Percentiles rank a stretch among this genome's conserved stretches.
Conservation (phyloP, 345 rosid genomes). For the Excoecaria cochinchinensis region DNA sequence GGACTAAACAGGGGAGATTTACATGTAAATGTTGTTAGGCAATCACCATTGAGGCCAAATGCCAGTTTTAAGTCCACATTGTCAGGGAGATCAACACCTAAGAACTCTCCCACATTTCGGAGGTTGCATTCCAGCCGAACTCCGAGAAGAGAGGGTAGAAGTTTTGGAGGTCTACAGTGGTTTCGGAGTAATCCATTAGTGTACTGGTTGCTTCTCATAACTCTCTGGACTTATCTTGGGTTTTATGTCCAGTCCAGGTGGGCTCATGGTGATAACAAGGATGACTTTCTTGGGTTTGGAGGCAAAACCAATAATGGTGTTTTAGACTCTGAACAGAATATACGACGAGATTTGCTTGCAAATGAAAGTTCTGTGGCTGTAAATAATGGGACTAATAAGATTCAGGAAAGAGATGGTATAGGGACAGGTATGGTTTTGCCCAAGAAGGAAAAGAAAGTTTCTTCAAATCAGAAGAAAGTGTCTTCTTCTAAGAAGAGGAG, state of each 20-base stretch:
- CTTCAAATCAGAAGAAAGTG: slow-evolving; percentile 32
- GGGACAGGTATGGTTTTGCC: slow-evolving; percentile 49
- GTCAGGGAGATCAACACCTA: slow-evolving; percentile 79
- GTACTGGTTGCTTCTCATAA: slow-evolving; percentile 90
- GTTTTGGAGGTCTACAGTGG: slow-evolving; percentile 58
- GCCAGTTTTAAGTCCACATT: slow-evolving; percentile 55
- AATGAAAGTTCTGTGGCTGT: slow-evolving; percentile 40
- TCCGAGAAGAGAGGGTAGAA: slow-evolving; percentile 80
- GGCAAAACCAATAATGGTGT: slow-evolving; percentile 39
- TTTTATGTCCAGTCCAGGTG: slow-evolving; percentile 92
- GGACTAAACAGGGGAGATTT: slow-evolving; percentile 37
- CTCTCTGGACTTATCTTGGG: slow-evolving; percentile 96
- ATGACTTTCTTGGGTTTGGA: slow-evolving; percentile 67
- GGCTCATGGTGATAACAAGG: slow-evolving; percentile 86
- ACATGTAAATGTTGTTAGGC: slow-evolving; percentile 42
- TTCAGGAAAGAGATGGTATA: slow-evolving; percentile 38
- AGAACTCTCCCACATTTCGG: slow-evolving; percentile 61
- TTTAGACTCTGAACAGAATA: slow-evolving; percentile 35
- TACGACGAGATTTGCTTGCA: slow-evolving; percentile 49
- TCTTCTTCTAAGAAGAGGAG: slow-evolving; percentile 43
- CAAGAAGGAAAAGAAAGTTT: slow-evolving; percentile 42
- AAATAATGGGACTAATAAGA: slow-evolving; percentile 42
- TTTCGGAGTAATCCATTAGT: slow-evolving; percentile 74
- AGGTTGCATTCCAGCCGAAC: slow-evolving; percentile 68
- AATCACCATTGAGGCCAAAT: slow-evolving; percentile 56